Conservation (phyloP, 768 basidiomycete genomes). For the Leccinum arenicola region DNA sequence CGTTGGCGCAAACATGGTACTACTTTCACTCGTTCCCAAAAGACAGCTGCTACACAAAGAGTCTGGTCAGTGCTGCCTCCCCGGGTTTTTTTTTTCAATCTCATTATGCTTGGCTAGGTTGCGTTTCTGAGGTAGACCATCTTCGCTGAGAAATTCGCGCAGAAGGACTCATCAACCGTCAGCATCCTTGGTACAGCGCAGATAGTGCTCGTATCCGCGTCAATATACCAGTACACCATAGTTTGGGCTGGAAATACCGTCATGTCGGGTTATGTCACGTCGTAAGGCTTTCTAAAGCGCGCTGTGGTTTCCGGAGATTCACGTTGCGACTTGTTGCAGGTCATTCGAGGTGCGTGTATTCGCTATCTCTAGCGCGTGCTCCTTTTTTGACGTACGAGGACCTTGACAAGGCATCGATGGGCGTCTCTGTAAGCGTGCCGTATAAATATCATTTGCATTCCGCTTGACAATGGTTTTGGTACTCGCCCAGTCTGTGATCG, state of each 20-base stretch:
- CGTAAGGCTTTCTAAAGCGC: constrained; percentile 13
- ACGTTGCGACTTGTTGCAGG: constrained; percentile 5
- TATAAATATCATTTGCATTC: neutral
- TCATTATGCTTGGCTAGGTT: constrained; percentile 17
- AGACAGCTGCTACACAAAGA: constrained; percentile 30
- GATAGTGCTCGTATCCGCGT: constrained; percentile 28
- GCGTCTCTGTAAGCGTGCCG: constrained; percentile 25
- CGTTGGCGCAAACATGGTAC: constrained; percentile 33
- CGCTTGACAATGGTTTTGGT: neutral
- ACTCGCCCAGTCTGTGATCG: constrained; percentile 29
- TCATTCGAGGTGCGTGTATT: constrained; percentile 23
- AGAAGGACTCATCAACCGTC: constrained; percentile 3
- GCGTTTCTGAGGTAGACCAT: constrained; percentile 26
- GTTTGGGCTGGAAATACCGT: constrained; percentile 24
- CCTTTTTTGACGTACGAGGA: neutral
- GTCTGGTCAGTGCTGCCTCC: constrained; percentile 24
- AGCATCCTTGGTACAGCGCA: constrained; percentile 29
- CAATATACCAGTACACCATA: constrained; percentile 33
- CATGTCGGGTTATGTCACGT: constrained; percentile 28
- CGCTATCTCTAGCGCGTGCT: neutral
- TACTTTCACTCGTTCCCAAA: constrained; percentile 32
- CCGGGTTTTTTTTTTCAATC: neutral
- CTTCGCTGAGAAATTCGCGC: neutral
- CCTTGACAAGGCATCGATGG: constrained; percentile 34
- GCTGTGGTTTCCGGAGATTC: neutral